Conservation (phyloP, 495 filamentous ascomycete genomes). For the Penicillium egyptiacum region DNA sequence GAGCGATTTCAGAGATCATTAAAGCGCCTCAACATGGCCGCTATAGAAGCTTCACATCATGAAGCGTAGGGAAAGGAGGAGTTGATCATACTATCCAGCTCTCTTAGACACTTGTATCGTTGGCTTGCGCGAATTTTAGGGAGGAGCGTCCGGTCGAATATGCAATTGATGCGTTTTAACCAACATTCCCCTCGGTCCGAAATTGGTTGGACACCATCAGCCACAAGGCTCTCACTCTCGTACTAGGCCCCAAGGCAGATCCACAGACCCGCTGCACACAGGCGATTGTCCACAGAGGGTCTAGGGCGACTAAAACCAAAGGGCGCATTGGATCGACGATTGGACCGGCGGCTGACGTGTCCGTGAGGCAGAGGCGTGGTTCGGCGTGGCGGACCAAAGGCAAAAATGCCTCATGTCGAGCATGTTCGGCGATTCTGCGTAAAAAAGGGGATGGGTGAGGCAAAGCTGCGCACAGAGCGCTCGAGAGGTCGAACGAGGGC, state of each 20-base stretch:
- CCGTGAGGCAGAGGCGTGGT: too few species aligned
- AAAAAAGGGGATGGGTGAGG: too few species aligned
- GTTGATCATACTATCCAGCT: not conserved
- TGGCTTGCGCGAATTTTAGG: not conserved
- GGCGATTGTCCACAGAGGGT: slow-evolving; percentile 1
- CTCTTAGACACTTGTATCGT: not conserved
- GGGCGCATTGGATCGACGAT: not conserved
- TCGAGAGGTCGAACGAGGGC: not conserved
- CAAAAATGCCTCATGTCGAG: too few species aligned
- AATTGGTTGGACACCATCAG: not conserved
- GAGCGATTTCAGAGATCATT: not conserved
- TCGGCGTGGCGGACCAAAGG: too few species aligned
- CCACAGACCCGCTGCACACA: not conserved
- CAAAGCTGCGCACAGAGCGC: too few species aligned
- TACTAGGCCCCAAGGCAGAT: not conserved
- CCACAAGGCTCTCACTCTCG: slow-evolving; percentile 1
- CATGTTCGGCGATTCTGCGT: too few species aligned
- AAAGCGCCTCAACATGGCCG: too few species aligned
- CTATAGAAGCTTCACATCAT: too few species aligned
- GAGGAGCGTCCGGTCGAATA: not conserved
- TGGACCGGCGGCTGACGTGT: not conserved
- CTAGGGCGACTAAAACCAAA: slow-evolving; percentile 1
- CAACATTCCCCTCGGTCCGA: not conserved
- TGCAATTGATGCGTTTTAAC: not conserved
- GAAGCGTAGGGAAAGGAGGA: not conserved